phyloP scores from a whole-genome alignment of 1,284 basidiomycete species.

The Boletus semigastroideus region DNA sequence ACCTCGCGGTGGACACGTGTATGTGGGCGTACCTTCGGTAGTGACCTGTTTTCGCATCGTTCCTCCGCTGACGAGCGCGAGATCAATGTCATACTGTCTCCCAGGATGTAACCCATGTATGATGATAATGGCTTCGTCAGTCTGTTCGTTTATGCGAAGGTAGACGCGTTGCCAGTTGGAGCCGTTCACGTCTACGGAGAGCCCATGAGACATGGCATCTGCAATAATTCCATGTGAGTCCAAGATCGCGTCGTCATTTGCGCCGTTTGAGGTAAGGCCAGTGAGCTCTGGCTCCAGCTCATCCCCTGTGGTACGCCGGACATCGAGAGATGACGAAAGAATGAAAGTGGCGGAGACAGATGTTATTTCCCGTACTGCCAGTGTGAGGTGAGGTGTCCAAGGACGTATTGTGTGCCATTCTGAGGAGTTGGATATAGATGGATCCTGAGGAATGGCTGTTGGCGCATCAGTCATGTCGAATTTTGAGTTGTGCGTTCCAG shows the following conservation, averaged over 20 bases:
- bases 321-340: conserved; percentile 53
- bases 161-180: conserved; percentile 73
- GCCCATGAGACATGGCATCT: conserved; percentile 66
- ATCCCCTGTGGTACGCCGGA: conserved; percentile 15
- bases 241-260: conserved; percentile 8
- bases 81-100: conserved; percentile 75
- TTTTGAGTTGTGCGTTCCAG: neutral
- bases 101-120: conserved; percentile 79
- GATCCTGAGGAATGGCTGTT: conserved; percentile 1
- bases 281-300: conserved; percentile 22
- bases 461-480: conserved; percentile 20
- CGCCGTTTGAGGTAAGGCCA: conserved; percentile 34
- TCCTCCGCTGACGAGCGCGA: conserved; percentile 65
- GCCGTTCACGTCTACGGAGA: conserved; percentile 76
- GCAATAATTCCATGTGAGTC: conserved; percentile 49
- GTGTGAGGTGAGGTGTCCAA: conserved; percentile 65
- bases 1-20: conserved; percentile 14
- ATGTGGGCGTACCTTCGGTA: conserved; percentile 51
- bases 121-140: conserved; percentile 78
- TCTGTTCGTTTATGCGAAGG: conserved; percentile 71
- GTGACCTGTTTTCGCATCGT: conserved; percentile 60
- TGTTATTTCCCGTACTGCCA: conserved; percentile 73
- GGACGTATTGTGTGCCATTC: conserved; percentile 74
- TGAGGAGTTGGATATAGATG: conserved; percentile 19
- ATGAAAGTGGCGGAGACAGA: conserved; percentile 72